phyloP scores from a whole-genome alignment of 2,329 filamentous ascomycete species.

The Madurella fahalii region DNA sequence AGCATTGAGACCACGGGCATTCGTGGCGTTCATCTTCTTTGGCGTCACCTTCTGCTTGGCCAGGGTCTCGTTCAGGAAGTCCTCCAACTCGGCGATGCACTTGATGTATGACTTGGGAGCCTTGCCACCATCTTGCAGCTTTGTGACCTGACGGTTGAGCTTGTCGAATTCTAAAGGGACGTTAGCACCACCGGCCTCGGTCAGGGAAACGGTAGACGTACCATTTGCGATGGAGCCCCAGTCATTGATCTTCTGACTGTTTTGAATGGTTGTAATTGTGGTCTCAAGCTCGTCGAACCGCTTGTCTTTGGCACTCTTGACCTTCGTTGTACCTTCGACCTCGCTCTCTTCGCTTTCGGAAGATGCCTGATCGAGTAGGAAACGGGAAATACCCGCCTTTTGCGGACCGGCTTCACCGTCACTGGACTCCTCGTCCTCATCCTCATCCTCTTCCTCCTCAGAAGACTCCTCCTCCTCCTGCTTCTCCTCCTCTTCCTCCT shows the following conservation, averaged over 20 bases:
- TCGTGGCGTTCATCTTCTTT: slow-evolving; percentile 99
- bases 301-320: slow-evolving; percentile 99
- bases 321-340: slow-evolving; percentile 76
- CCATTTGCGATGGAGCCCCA: slow-evolving; percentile 90
- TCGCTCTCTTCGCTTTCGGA: slow-evolving; percentile 79
- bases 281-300: slow-evolving; percentile 87
- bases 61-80: slow-evolving; percentile 87
- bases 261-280: slow-evolving; percentile 87
- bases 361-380: slow-evolving; percentile 66
- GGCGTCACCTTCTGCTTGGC: slow-evolving; percentile 92
- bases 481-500: slow-evolving; percentile 62
- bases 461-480: slow-evolving; percentile 50
- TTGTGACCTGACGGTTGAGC: slow-evolving; percentile 79
- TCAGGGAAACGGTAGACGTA: slow-evolving; percentile 43
- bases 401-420: slow-evolving; percentile 63
- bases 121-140: slow-evolving; percentile 72
- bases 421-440: slow-evolving; percentile 51
- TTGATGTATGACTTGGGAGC: slow-evolving; percentile 90
- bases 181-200: slow-evolving; percentile 15
- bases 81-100: slow-evolving; percentile 88
- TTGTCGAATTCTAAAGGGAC: slow-evolving; percentile 77
- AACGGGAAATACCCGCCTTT: slow-evolving; percentile 70
- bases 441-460: slow-evolving; percentile 48
- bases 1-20: slow-evolving; percentile 88
- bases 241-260: slow-evolving; percentile 95